Evolutionary conservation across 2,329 filamentous ascomycete species (phyloP), one percentile per base, ranked within the genome.

Genomic region (Ceratocystis lukuohia): DNA sequence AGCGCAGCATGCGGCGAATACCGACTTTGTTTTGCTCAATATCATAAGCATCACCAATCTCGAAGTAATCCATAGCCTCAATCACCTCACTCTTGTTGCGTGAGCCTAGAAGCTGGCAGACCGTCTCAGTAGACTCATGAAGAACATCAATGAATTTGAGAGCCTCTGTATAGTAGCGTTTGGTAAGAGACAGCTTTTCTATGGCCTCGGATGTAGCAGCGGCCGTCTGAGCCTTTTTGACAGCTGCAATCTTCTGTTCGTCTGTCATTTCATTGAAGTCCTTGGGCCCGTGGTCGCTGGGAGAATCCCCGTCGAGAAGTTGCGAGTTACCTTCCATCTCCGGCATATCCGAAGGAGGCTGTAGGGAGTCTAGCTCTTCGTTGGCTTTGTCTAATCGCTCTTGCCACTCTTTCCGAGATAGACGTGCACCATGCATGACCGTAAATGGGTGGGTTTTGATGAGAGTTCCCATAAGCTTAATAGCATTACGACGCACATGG

Each of bases 51-150:
- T 99, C 92, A 57, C 94, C 88, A 57, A 96, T 85, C 71, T 95
- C 91, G 71, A 99, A 96, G 76, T 95, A 99, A 74, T 99, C 94
- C 86, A 99, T 99, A 17, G 95, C 94, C 75, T 99, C 95, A 69
- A 99, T 96, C 30, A 97, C 89, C 75, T 99, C 94, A 71, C 90
- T 96, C 80, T 99, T 99, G 80, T 99, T 99, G 73, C 89, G 90
- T 37, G 94, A 95, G 5, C 91, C 90, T 2, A 99, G 82, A 20
- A 99, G 81, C 75, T 96, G 93, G 69, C 88, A 91, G 44, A 97
- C 87, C 1, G 86, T 85, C 7, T 82, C 82, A 0, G 91, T 95
- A 25, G 90, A 89, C 10, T 88, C 84, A 70, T 96, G 90, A 25
- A 99, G 80, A 5, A 95, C 88, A 69, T 96, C 88, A 70, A 99